Percentiles rank a stretch among this genome's conserved stretches.
Evolutionary conservation across 306 rosid species (phyloP).

Genomic region (Trifolium subterraneum): DNA sequence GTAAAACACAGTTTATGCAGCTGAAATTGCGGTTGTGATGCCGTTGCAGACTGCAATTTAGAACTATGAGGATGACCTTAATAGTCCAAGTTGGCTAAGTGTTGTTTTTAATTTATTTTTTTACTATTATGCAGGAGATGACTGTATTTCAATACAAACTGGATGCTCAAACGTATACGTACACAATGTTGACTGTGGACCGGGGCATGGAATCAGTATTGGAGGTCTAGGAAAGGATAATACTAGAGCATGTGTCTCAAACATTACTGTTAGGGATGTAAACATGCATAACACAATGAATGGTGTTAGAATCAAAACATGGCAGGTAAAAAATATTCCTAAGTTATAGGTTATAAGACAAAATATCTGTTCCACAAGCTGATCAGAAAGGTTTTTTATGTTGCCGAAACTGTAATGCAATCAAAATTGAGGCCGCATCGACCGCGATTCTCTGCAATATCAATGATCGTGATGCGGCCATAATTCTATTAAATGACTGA

Average conservation of each 20-base stretch:
- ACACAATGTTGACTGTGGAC: conserved; percentile 92
- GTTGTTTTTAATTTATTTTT: conserved; percentile 30
- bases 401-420: no score
- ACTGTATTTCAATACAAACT: conserved; percentile 92
- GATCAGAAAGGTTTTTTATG: neutral
- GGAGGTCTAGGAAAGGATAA: conserved; percentile 90
- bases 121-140: conserved; percentile 74
- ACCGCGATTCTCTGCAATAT: no score
- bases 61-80: no score
- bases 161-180: conserved; percentile 87
- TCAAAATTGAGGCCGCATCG: no score
- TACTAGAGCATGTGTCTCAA: conserved; percentile 92
- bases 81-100: neutral
- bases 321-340: conserved; percentile 74
- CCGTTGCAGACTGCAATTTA: no score
- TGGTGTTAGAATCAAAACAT: conserved; percentile 97
- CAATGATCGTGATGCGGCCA: no score
- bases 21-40: no score
- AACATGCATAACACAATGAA: conserved; percentile 86
- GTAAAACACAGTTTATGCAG: no score
- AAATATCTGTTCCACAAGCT: conserved; percentile 9
- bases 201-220: conserved; percentile 99
- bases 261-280: conserved; percentile 86
- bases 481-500: no score
- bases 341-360: neutral